Evolutionary conservation across 2,329 filamentous ascomycete genomes (phyloP).

Genomic region (Fusarium sp.): DNA sequence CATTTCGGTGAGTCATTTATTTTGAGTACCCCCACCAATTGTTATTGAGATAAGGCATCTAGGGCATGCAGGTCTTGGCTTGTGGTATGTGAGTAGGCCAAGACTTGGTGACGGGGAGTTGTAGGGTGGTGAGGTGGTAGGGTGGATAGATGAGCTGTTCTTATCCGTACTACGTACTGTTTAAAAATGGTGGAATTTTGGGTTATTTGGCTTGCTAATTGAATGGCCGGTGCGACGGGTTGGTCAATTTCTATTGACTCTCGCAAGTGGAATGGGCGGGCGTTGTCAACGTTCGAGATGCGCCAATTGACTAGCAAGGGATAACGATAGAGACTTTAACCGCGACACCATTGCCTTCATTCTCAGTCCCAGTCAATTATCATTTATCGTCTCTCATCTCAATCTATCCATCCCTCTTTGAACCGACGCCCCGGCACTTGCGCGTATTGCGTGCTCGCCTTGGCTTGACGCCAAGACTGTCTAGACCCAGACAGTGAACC

Average conservation of each 20-base stretch:
- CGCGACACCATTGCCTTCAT: not conserved
- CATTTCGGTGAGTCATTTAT: constrained; percentile 43
- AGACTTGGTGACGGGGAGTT: not conserved
- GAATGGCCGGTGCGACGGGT: too few species aligned
- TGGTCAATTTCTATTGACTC: too few species aligned
- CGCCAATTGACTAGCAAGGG: not conserved
- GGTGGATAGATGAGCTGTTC: too few species aligned
- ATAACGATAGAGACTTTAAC: too few species aligned
- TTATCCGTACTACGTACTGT: too few species aligned
- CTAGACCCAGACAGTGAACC: constrained; percentile 10
- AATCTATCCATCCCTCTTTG: too few species aligned
- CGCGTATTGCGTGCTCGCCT: constrained; percentile 45
- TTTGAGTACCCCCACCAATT: constrained; percentile 29
- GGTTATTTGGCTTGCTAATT: too few species aligned
- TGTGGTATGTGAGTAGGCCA: not conserved
- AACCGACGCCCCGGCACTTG: constrained; percentile 28
- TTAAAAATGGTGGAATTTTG: too few species aligned
- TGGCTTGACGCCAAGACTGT: constrained; percentile 35
- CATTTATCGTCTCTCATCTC: not conserved
- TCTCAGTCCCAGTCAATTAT: not conserved
- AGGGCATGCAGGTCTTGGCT: constrained; percentile 4
- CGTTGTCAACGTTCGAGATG: too few species aligned
- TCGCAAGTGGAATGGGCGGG: too few species aligned
- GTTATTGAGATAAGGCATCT: constrained; percentile 31
- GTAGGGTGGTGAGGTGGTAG: too few species aligned